phyloP scores from a whole-genome alignment of 805 yeast species.

The Yamadazyma kitorensis region DNA sequence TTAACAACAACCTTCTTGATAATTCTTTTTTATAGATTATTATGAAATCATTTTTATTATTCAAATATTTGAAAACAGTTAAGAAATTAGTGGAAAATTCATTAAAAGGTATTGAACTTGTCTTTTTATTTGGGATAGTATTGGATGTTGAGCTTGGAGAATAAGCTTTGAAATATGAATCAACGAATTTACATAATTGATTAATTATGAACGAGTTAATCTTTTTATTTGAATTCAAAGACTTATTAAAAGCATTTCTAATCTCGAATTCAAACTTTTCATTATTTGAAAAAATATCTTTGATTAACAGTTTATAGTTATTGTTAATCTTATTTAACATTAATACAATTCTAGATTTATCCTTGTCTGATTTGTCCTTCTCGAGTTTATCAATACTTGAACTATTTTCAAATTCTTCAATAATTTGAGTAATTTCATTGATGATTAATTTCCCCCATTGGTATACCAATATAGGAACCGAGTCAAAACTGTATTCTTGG shows the following conservation, averaged over 20 bases:
- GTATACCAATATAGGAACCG: constrained; percentile 18
- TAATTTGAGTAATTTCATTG: constrained; percentile 1
- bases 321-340: constrained; percentile 3
- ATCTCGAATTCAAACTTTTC: constrained; percentile 29
- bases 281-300: constrained; percentile 12
- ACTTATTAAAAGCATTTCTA: constrained; percentile 24
- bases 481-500: constrained; percentile 19
- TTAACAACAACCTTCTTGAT: constrained; percentile 32
- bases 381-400: background rate
- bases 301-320: constrained; percentile 2
- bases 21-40: constrained; percentile 30
- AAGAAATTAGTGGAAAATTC: constrained; percentile 19
- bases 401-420: background rate
- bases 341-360: constrained; percentile 1
- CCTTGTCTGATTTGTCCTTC: background rate
- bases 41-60: constrained; percentile 33
- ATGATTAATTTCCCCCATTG: constrained; percentile 24
- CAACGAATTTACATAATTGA: constrained; percentile 32
- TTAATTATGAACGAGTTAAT: constrained; percentile 16
- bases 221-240: constrained; percentile 14
- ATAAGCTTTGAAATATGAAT: constrained; percentile 22
- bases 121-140: background rate
- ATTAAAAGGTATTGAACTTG: constrained; percentile 8
- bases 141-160: constrained; percentile 10
- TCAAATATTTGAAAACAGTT: constrained; percentile 29